Evolutionary conservation across 2,329 filamentous ascomycete genomes (phyloP).

Genomic region (Gaeumannomyces tritici): DNA sequence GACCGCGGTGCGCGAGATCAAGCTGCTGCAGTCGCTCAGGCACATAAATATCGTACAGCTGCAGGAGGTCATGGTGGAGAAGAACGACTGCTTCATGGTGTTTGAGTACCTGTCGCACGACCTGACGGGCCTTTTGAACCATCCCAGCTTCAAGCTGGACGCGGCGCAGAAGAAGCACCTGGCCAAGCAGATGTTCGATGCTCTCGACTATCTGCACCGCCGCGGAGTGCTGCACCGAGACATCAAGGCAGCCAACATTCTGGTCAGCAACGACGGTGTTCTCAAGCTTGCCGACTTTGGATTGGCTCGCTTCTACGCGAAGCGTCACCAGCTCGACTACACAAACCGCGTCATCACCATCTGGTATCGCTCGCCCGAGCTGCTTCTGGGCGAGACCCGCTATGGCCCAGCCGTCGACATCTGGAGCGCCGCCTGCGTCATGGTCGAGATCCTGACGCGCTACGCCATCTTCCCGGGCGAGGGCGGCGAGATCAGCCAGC

Average conservation of each 20-base stretch:
- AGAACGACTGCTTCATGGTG: constrained; percentile 98
- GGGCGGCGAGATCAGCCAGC: constrained; percentile 87
- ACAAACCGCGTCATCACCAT: constrained; percentile 98
- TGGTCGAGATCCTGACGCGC: constrained; percentile 91
- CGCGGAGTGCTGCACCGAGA: constrained; percentile 93
- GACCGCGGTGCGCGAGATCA: constrained; percentile 84
- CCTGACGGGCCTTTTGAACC: constrained; percentile 87
- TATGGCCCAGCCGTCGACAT: constrained; percentile 88
- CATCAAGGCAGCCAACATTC: constrained; percentile 96
- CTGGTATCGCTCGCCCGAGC: constrained; percentile 88
- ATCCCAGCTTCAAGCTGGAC: constrained; percentile 82
- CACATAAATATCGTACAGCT: constrained; percentile 76
- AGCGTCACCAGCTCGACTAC: constrained; percentile 84
- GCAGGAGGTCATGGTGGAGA: constrained; percentile 94
- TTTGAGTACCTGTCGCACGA: constrained; percentile 98
- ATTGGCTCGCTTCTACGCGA: constrained; percentile 90
- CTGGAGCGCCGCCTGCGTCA: constrained; percentile 94
- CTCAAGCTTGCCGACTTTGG: constrained; percentile 95
- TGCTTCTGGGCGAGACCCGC: constrained; percentile 82
- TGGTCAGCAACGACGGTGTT: constrained; percentile 81
- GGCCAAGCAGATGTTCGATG: constrained; percentile 86
- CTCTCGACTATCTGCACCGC: constrained; percentile 85
- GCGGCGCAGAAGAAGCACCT: constrained; percentile 85
- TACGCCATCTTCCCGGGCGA: constrained; percentile 93
- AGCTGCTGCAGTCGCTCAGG: constrained; percentile 76